Conservation (phyloP, 179 eudicot species). For the Monotropa hypopitys region DNA sequence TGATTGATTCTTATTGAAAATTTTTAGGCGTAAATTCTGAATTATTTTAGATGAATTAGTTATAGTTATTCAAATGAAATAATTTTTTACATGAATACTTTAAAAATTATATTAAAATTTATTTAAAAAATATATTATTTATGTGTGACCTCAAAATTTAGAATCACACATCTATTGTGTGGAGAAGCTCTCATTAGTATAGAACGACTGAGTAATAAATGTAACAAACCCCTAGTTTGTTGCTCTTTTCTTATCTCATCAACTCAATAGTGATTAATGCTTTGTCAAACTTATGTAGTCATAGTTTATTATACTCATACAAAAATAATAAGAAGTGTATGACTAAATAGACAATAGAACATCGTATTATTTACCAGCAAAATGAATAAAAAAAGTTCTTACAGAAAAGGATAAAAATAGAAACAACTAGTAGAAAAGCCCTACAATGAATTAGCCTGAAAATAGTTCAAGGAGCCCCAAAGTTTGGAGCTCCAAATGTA, state of each 20-base stretch:
- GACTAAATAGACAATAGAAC: not conserved
- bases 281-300: not conserved
- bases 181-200: too few species aligned
- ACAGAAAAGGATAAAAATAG: not conserved
- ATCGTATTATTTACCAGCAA: not conserved
- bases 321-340: not conserved
- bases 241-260: not conserved
- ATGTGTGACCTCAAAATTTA: too few species aligned
- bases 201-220: too few species aligned
- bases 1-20: too few species aligned
- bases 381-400: not conserved
- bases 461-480: not conserved
- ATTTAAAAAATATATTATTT: too few species aligned
- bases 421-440: not conserved
- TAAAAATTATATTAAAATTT: too few species aligned
- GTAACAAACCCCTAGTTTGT: not conserved
- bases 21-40: too few species aligned
- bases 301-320: not conserved
- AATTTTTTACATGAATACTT: too few species aligned
- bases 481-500: conserved; percentile 6
- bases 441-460: not conserved
- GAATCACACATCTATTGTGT: too few species aligned
- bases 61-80: too few species aligned
- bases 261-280: not conserved
- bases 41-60: too few species aligned